phyloP scores from a whole-genome alignment of 2,329 filamentous ascomycete species.

The Claviceps capensis region DNA sequence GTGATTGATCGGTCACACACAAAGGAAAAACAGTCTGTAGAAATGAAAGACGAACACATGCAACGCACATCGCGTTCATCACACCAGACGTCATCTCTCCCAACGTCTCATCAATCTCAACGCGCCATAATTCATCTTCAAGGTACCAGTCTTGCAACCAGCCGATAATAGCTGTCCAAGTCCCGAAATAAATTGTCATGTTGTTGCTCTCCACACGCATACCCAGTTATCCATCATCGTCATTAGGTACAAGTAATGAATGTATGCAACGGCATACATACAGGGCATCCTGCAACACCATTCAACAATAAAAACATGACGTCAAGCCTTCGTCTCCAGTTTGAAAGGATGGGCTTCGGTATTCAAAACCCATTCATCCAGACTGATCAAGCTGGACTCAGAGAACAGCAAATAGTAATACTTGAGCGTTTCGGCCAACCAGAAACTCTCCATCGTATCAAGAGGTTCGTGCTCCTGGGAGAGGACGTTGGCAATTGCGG shows the following conservation, averaged over 20 bases:
- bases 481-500: constrained; percentile 54
- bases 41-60: no score
- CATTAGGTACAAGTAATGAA: not conserved
- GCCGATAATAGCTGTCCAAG: no score
- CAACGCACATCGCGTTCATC: no score
- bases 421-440: constrained; percentile 61
- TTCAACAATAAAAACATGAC: not conserved
- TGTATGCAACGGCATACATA: not conserved
- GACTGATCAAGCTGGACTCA: constrained; percentile 39
- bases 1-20: no score
- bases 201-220: not conserved
- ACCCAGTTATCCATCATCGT: not conserved
- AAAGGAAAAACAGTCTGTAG: no score
- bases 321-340: not conserved
- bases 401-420: constrained; percentile 60
- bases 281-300: not conserved
- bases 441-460: constrained; percentile 46
- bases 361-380: constrained; percentile 55
- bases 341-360: constrained; percentile 48
- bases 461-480: constrained; percentile 24
- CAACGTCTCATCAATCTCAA: no score
- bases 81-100: no score
- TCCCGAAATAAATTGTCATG: not conserved
- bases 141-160: no score
- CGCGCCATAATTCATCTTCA: no score